These are phyloP conservation scores for Chlorella sp. DNA, from an alignment of 139 green algal species.

Conservation along the genomic window DNA sequence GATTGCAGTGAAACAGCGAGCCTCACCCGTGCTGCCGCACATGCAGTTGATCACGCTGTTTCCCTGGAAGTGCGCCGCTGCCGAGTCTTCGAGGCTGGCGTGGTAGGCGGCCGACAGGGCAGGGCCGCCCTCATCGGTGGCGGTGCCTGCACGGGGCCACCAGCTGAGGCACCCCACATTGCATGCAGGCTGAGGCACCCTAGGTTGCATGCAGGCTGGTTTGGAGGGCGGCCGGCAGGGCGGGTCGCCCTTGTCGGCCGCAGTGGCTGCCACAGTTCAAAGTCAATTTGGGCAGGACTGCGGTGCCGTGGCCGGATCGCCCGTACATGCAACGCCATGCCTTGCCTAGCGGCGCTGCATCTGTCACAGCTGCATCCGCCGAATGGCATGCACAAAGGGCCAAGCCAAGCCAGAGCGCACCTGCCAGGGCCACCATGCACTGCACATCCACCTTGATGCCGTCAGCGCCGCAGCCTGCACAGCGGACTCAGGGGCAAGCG, in stretches of 20 bases:
- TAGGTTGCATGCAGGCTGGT: too few species aligned
- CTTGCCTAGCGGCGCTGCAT: too few species aligned
- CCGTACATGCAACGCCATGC: too few species aligned
- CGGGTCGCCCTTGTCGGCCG: too few species aligned
- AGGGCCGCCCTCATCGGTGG: conserved; percentile 59
- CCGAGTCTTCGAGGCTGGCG: conserved; percentile 73
- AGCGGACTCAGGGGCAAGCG: too few species aligned
- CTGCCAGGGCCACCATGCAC: conserved; percentile 15
- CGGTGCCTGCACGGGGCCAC: neutral
- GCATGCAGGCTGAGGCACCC: too few species aligned
- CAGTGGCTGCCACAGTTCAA: too few species aligned
- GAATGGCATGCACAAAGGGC: too few species aligned
- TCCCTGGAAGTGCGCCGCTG: conserved; percentile 74
- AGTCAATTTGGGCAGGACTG: too few species aligned
- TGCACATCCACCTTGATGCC: conserved; percentile 70
- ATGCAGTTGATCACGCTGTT: conserved; percentile 98
- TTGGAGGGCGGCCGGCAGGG: too few species aligned
- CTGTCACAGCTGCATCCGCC: too few species aligned
- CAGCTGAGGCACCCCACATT: neutral
- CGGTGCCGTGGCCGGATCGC: too few species aligned
- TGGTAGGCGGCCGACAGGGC: conserved; percentile 65
- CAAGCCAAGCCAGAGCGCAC: neutral
- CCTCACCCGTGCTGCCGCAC: conserved; percentile 62
- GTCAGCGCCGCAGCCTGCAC: conserved; percentile 53
- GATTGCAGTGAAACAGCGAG: neutral